Conservation (phyloP, 805 yeast genomes). For the Metschnikowia koreensis region DNA sequence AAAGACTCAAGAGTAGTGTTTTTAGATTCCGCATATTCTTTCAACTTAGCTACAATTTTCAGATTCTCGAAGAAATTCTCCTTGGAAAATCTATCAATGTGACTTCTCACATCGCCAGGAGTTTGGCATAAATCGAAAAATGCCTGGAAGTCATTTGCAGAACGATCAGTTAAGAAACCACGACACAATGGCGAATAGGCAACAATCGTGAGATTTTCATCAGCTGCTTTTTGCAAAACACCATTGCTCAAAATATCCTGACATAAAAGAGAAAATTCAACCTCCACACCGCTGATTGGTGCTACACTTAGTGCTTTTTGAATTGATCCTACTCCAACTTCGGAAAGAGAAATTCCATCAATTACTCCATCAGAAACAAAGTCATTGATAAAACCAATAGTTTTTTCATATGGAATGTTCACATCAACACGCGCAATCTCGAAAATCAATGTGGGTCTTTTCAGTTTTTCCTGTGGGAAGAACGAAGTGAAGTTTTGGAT, state of each 20-base stretch:
- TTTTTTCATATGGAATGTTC: constrained; percentile 54
- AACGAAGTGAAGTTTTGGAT: constrained; percentile 41
- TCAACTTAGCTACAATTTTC: constrained; percentile 46
- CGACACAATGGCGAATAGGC: constrained; percentile 84
- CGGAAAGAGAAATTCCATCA: constrained; percentile 73
- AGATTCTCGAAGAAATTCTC: constrained; percentile 58
- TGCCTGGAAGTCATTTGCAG: constrained; percentile 36
- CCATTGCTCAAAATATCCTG: constrained; percentile 64
- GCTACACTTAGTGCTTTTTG: constrained; percentile 53
- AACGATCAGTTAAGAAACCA: constrained; percentile 69
- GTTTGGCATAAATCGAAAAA: constrained; percentile 38
- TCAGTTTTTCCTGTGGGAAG: constrained; percentile 27
- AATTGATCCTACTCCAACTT: constrained; percentile 63
- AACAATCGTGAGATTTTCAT: constrained; percentile 60
- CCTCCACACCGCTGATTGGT: constrained; percentile 68
- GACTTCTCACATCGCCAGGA: constrained; percentile 54
- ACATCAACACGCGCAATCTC: constrained; percentile 73
- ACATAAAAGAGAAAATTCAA: constrained; percentile 74
- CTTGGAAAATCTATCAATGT: constrained; percentile 55
- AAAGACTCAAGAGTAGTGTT: constrained; percentile 57
- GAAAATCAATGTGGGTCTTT: constrained; percentile 44
- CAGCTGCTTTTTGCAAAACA: constrained; percentile 55
- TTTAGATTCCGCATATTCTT: constrained; percentile 47
- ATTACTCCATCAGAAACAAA: constrained; percentile 62
- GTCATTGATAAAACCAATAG: constrained; percentile 54